Conservation (phyloP, 2,329 filamentous ascomycete species). For the Penicillium sp. region DNA sequence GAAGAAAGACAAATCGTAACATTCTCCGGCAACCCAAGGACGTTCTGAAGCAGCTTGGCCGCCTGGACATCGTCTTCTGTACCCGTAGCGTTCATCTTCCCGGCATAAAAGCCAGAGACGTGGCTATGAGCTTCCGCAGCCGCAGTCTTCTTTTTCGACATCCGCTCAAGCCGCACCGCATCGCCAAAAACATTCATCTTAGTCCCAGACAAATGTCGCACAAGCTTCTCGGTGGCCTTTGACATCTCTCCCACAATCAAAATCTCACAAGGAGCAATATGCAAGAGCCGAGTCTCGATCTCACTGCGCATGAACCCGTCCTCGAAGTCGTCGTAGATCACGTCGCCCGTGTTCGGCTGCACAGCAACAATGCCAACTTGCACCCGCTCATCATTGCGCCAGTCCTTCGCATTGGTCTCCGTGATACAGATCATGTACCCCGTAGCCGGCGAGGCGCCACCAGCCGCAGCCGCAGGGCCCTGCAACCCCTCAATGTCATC, state of each 20-base stretch:
- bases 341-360: conserved; percentile 92
- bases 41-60: conserved; percentile 76
- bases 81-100: conserved; percentile 70
- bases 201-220: conserved; percentile 85
- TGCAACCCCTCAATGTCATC: conserved; percentile 87
- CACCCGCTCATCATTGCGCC: conserved; percentile 89
- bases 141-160: conserved; percentile 76
- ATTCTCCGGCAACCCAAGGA: conserved; percentile 80
- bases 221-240: conserved; percentile 87
- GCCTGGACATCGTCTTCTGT: conserved; percentile 59
- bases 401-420: conserved; percentile 77
- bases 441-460: conserved; percentile 62
- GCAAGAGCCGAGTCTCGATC: conserved; percentile 90
- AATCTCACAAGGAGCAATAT: conserved; percentile 95
- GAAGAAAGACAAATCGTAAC: conserved; percentile 92
- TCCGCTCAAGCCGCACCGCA: conserved; percentile 80
- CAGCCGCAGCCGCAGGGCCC: conserved; percentile 57
- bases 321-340: conserved; percentile 94
- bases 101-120: conserved; percentile 90
- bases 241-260: conserved; percentile 89
- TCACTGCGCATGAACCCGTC: conserved; percentile 98
- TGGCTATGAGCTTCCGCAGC: conserved; percentile 85
- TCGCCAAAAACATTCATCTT: conserved; percentile 93
- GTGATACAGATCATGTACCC: conserved; percentile 95
- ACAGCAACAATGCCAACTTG: conserved; percentile 91